phyloP scores from a whole-genome alignment of 148 eudicot species.

The Fagopyrum homotropicum region DNA sequence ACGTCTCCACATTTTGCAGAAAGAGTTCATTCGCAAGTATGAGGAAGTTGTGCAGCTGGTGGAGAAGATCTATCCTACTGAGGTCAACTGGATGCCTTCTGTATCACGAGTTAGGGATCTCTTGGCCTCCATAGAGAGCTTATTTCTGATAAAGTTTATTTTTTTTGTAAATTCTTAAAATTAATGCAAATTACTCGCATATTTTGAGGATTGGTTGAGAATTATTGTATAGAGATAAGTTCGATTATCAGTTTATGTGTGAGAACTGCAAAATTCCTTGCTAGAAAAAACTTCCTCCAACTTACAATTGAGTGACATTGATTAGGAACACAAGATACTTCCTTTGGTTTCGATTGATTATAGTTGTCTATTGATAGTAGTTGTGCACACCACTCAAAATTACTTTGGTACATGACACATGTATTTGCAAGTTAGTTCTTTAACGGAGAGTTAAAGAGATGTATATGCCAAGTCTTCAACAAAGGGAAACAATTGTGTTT shows the following conservation, averaged over 20 bases:
- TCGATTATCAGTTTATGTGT: neutral
- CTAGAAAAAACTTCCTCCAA: too few species aligned
- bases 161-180: neutral
- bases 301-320: too few species aligned
- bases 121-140: slow-evolving; percentile 35
- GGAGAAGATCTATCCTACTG: slow-evolving; percentile 47
- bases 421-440: too few species aligned
- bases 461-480: too few species aligned
- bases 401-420: too few species aligned
- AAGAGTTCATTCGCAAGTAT: slow-evolving; percentile 58
- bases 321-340: too few species aligned
- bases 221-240: neutral
- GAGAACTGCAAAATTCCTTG: too few species aligned
- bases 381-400: too few species aligned
- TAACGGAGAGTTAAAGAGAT: too few species aligned
- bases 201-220: neutral
- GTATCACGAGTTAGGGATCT: slow-evolving; percentile 50
- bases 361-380: too few species aligned
- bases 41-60: slow-evolving; percentile 52
- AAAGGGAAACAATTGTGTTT: too few species aligned
- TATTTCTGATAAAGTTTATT: neutral
- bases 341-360: too few species aligned
- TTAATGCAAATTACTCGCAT: neutral
- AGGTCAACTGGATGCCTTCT: slow-evolving; percentile 33
- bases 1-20: slow-evolving; percentile 28